Conservation (phyloP, 192 early-diverging fungal species). For the Linnemannia elongata region DNA sequence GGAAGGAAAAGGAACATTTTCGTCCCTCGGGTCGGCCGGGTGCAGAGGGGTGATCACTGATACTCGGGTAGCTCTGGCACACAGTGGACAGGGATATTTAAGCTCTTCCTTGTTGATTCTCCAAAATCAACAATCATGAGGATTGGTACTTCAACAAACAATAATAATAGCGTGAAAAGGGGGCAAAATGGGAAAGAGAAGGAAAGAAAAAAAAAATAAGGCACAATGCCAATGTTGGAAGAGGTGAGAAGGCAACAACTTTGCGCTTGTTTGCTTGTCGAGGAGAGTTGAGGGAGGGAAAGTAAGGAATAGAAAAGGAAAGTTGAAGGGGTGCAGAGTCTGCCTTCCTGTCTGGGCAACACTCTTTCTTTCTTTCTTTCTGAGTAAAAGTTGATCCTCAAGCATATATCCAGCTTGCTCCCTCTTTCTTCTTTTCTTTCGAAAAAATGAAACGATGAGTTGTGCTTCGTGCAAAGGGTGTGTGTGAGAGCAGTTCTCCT, state of each 20-base stretch:
- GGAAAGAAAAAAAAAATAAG: background rate
- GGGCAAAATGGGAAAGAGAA: background rate
- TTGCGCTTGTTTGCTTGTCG: too few species aligned
- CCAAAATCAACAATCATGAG: background rate
- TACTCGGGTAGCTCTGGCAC: background rate
- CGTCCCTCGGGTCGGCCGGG: constrained; percentile 4
- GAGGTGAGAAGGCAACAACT: too few species aligned
- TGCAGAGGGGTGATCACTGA: background rate
- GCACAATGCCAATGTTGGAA: too few species aligned
- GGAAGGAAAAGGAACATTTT: background rate
- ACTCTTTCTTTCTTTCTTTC: too few species aligned
- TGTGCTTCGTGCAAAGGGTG: background rate
- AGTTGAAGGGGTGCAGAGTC: background rate
- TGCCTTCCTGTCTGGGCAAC: too few species aligned
- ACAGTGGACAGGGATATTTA: background rate
- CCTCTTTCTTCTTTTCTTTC: background rate
- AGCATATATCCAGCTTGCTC: background rate
- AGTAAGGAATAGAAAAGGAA: background rate
- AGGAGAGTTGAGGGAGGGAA: too few species aligned
- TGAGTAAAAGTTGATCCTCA: background rate
- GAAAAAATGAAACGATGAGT: background rate
- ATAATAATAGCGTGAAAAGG: background rate
- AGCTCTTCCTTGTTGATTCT: background rate
- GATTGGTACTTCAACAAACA: background rate
- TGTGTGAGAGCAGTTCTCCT: background rate